Percentiles rank a stretch among this genome's conserved stretches.
Evolutionary conservation across 768 basidiomycete species (phyloP).

Genomic region (Dioszegia aurantiaca): DNA sequence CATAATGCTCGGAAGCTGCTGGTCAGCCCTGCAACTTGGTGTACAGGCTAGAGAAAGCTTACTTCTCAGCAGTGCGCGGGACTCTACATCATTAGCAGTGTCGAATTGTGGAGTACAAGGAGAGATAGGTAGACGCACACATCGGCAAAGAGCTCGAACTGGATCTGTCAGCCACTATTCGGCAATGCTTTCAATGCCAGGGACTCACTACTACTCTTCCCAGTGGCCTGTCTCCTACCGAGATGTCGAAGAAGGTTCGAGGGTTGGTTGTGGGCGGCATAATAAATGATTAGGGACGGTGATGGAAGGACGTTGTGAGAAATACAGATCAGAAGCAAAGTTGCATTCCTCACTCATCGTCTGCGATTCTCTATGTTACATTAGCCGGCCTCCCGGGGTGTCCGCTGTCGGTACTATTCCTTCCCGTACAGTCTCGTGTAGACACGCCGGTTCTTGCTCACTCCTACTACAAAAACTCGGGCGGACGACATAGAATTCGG

Average conservation of each 20-base stretch:
- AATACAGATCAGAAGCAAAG: no score
- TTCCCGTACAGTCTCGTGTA: no score
- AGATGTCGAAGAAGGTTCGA: slow-evolving; percentile 60
- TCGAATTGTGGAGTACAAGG: background rate
- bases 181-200: background rate
- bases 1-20: slow-evolving; percentile 78
- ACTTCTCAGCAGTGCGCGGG: slow-evolving; percentile 76
- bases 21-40: slow-evolving; percentile 59
- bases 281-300: background rate
- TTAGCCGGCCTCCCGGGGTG: no score
- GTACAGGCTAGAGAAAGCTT: slow-evolving; percentile 22
- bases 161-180: background rate
- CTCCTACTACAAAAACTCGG: no score
- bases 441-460: no score
- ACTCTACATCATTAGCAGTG: slow-evolving; percentile 49
- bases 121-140: slow-evolving; percentile 25
- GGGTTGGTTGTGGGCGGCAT: slow-evolving; percentile 11
- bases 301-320: no score
- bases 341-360: no score
- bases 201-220: slow-evolving; percentile 50
- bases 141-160: slow-evolving; percentile 68
- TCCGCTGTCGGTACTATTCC: no score
- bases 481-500: no score
- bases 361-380: no score
- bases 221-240: slow-evolving; percentile 61